Base-by-base conservation (phyloP, 106 monocot species). In the Narthecium ossifragum region DNA sequence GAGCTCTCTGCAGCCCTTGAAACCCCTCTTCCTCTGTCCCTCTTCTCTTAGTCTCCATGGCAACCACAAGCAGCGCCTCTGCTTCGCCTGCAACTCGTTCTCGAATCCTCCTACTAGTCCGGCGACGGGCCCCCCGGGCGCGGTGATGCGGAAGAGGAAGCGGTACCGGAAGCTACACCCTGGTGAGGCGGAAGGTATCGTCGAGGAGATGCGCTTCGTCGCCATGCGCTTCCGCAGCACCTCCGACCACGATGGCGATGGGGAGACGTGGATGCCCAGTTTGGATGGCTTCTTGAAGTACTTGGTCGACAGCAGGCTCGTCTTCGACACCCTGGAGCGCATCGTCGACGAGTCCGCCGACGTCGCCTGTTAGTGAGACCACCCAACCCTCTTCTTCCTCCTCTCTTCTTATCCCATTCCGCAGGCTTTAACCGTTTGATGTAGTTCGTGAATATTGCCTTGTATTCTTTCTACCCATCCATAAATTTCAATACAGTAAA, bases 131-230 rank as follows among this genome's bases (percentile, higher is more conserved):
- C n/a, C 59, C 6, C 22, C 61, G 23, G 59, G 52, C 28, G 72
- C 63, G 2, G 76, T 76, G 45, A 31, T 68, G 63, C 62, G 22
- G 72, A 84, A 67, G 78, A 59, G 79, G 73, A 66, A 63, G 56
- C 59, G 84, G 64, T 84, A 86, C 71, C 61, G 86, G 29, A 86
- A 76, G 59, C 71, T 54, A 21, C 79, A 74, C 62, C 96, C 96
- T 8, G 96, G 96, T 25, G 96, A 98, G 71, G 62, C 27, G 48
- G 62, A 77, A 61, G 96, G 96, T 28, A 81, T 98, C 62, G 78
- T 70, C 17, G 75, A 98, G 69, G 96, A 98, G 84, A 98, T 98
- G 86, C 62, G 96, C 39, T 98, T 98, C 78, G 90, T 98, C 57
- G 76, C 90, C 76, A 98, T 98, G 96, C 73, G 61, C 50, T 69